Evolutionary conservation across 192 early-diverging fungal species (phyloP).

Genomic region (Phlyctochytrium arcticum): DNA sequence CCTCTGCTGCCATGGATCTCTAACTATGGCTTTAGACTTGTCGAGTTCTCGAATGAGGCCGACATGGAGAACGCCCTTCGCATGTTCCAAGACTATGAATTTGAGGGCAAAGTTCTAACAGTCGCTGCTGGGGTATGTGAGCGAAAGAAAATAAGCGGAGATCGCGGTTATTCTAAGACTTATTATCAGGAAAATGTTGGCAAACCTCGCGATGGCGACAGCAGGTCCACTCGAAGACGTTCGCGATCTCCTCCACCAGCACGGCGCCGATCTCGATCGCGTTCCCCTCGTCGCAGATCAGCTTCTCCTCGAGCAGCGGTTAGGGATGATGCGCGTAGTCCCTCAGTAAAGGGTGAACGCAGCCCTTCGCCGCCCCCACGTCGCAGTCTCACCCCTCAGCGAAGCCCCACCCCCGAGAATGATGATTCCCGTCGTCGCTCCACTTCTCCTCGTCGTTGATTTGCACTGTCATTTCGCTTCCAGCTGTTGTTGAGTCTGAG

Average conservation of each 20-base stretch:
- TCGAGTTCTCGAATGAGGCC: slow-evolving; percentile 77
- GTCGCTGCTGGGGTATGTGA: slow-evolving; percentile 37
- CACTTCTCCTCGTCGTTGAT: no score
- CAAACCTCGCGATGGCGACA: neutral
- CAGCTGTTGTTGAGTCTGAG: no score
- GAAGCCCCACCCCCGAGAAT: no score
- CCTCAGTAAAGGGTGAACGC: no score
- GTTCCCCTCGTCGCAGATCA: slow-evolving; percentile 3
- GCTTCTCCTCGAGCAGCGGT: neutral
- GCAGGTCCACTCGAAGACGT: no score
- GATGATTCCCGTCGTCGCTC: no score
- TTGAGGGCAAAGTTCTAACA: slow-evolving; percentile 38
- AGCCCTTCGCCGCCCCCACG: no score
- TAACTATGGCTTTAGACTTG: slow-evolving; percentile 54
- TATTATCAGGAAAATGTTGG: neutral
- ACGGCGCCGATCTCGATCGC: neutral
- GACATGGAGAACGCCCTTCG: slow-evolving; percentile 83
- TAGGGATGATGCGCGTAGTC: no score
- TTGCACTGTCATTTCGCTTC: no score
- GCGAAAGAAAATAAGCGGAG: neutral
- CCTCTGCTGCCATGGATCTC: slow-evolving; percentile 3
- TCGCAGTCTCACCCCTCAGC: no score
- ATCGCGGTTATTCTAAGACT: neutral
- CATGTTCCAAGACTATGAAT: slow-evolving; percentile 72
- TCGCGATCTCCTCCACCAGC: neutral